phyloP scores from a whole-genome alignment of 805 yeast genomes.

The Pichia pseudocactophila region DNA sequence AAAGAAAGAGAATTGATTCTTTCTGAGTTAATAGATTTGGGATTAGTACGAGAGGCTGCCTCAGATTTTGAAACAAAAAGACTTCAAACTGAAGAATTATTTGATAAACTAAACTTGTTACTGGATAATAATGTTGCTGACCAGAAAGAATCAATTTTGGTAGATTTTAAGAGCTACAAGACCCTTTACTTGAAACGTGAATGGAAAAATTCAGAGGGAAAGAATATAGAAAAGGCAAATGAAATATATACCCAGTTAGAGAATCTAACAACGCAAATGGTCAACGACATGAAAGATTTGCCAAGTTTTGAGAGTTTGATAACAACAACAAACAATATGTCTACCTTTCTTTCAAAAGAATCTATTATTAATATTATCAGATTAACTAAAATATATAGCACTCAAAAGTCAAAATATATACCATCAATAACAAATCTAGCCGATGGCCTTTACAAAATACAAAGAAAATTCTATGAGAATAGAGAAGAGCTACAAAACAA shows the following conservation, averaged over 20 bases:
- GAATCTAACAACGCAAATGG: slow-evolving; percentile 15
- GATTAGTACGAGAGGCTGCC: slow-evolving; percentile 27
- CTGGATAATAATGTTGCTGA: slow-evolving; percentile 31
- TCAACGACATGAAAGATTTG: slow-evolving; percentile 16
- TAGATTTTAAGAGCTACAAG: slow-evolving; percentile 33
- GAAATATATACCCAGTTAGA: slow-evolving; percentile 18
- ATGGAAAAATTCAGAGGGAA: slow-evolving; percentile 9
- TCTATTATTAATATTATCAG: slow-evolving; percentile 19
- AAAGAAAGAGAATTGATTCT: slow-evolving; percentile 19
- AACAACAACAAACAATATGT: slow-evolving; percentile 21
- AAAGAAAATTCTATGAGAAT: slow-evolving; percentile 29
- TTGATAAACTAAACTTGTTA: slow-evolving; percentile 25
- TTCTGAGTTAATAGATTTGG: slow-evolving; percentile 26
- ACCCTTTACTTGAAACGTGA: slow-evolving; percentile 26
- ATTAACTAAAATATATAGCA: slow-evolving; percentile 17
- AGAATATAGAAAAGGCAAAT: slow-evolving; percentile 16
- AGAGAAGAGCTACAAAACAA: slow-evolving; percentile 25
- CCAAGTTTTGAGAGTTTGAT: slow-evolving; percentile 27
- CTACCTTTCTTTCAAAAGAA: slow-evolving; percentile 19
- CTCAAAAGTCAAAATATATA: slow-evolving; percentile 17
- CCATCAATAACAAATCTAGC: slow-evolving; percentile 30
- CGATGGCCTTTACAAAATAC: slow-evolving; percentile 27
- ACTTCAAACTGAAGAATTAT: slow-evolving; percentile 14
- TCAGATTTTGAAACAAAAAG: slow-evolving; percentile 19
- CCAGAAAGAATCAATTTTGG: slow-evolving; percentile 31